Percentiles rank a stretch among this genome's conserved stretches.
phyloP scores from a whole-genome alignment of 192 early-diverging fungal genomes.

The Entomortierella lignicola region DNA sequence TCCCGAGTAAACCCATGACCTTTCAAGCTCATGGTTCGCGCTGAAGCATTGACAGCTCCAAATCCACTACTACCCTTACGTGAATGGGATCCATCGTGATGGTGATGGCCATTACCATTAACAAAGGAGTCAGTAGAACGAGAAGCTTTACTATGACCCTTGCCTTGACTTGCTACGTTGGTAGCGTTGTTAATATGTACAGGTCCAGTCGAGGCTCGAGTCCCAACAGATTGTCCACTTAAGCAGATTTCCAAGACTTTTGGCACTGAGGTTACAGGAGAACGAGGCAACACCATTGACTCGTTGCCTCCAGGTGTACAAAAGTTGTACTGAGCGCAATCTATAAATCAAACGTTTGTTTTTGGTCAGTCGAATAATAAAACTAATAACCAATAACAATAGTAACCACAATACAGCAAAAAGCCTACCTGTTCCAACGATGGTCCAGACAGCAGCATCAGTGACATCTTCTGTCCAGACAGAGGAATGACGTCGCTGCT shows the following conservation, averaged over 20 bases:
- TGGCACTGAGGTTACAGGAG: conserved; percentile 43
- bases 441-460: conserved; percentile 94
- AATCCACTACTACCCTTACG: conserved; percentile 48
- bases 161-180: conserved; percentile 1
- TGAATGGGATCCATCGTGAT: conserved; percentile 5
- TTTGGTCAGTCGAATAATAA: conserved; percentile 6
- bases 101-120: conserved; percentile 4
- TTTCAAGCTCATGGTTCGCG: conserved; percentile 66
- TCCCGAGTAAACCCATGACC: conserved; percentile 79
- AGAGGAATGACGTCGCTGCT: conserved; percentile 50
- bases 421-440: conserved; percentile 81
- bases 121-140: conserved; percentile 18
- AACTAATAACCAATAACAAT: conserved; percentile 38
- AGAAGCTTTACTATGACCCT: conserved; percentile 13
- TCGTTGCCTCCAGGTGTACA: conserved; percentile 58
- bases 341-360: conserved; percentile 14
- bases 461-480: conserved; percentile 84
- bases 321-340: conserved; percentile 68
- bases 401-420: too few species aligned
- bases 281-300: conserved; percentile 45
- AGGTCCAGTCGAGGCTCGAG: conserved; percentile 18
- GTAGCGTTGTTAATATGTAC: conserved; percentile 25
- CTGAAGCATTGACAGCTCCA: conserved; percentile 52
- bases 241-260: conserved; percentile 27
- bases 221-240: conserved; percentile 20